phyloP scores from a whole-genome alignment of 2,329 filamentous ascomycete genomes.

The Trichoderma gracile region DNA sequence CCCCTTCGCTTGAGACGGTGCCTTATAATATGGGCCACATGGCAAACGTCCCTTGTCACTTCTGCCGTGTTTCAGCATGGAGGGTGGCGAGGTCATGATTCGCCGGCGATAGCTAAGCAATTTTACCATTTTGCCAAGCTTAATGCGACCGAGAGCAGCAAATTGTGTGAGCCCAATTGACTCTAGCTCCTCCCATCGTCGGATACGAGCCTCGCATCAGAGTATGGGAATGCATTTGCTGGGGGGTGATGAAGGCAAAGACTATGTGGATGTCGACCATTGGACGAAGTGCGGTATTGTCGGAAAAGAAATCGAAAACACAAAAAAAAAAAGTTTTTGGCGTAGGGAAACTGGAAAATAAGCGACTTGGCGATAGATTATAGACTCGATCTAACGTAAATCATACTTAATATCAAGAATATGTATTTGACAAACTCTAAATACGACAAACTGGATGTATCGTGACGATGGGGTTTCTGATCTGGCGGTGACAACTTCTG shows the following conservation, averaged over 20 bases:
- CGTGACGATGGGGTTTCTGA: background rate
- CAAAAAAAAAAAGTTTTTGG: background rate
- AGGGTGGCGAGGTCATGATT: slow-evolving; percentile 23
- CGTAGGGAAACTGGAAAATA: background rate
- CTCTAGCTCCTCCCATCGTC: slow-evolving; percentile 1
- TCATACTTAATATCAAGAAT: slow-evolving; percentile 1
- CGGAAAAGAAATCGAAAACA: too few relatives aligned
- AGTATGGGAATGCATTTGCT: background rate
- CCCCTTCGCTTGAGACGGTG: slow-evolving; percentile 13
- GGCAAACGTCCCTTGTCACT: slow-evolving; percentile 12
- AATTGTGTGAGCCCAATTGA: slow-evolving; percentile 7
- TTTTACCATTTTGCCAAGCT: slow-evolving; percentile 21
- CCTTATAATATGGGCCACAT: slow-evolving; percentile 21
- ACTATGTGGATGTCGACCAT: too few relatives aligned
- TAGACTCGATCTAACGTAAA: slow-evolving; percentile 7
- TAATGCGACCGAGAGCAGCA: slow-evolving; percentile 14
- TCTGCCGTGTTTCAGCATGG: slow-evolving; percentile 15
- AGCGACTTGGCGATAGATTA: background rate
- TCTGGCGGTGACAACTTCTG: background rate
- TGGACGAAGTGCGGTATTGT: too few relatives aligned
- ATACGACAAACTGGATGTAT: background rate
- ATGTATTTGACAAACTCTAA: background rate
- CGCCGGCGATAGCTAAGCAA: slow-evolving; percentile 16
- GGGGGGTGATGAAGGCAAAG: background rate
- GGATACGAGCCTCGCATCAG: slow-evolving; percentile 12